Conservation (phyloP, 1,284 basidiomycete genomes). For the Cryptococcus floricola region DNA sequence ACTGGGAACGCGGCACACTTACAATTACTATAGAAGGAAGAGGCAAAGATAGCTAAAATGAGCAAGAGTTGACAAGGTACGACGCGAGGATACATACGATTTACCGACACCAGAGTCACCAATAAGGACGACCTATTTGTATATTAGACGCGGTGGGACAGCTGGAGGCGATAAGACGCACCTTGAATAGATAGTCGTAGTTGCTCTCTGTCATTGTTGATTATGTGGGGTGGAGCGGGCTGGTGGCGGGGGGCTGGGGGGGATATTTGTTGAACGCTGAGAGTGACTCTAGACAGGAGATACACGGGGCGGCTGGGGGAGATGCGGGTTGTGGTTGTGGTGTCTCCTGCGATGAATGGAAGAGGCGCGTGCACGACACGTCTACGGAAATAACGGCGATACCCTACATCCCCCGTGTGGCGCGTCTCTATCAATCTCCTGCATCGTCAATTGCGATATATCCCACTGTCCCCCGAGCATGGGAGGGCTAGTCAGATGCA, state of each 20-base stretch:
- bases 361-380: no score
- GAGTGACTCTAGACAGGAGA: neutral
- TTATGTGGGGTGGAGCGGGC: neutral
- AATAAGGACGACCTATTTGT: conserved; percentile 82
- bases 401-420: no score
- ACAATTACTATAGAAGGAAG: conserved; percentile 45
- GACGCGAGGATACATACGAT: conserved; percentile 54
- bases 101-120: conserved; percentile 99
- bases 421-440: no score
- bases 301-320: neutral
- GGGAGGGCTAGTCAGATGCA: neutral
- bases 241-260: neutral
- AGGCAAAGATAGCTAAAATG: neutral
- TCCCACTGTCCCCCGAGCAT: no score
- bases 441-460: no score
- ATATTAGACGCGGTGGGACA: neutral
- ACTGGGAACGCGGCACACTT: conserved; percentile 18
- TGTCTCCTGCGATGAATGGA: no score
- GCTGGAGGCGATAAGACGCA: conserved; percentile 41
- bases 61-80: neutral
- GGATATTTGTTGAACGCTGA: no score
- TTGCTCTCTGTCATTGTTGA: conserved; percentile 77
- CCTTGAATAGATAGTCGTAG: conserved; percentile 97
- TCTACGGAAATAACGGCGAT: no score
- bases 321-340: no score